Percentiles rank a stretch among this genome's conserved stretches.
phyloP scores from a whole-genome alignment of 768 basidiomycete species.

The Suillus subalutaceus region DNA sequence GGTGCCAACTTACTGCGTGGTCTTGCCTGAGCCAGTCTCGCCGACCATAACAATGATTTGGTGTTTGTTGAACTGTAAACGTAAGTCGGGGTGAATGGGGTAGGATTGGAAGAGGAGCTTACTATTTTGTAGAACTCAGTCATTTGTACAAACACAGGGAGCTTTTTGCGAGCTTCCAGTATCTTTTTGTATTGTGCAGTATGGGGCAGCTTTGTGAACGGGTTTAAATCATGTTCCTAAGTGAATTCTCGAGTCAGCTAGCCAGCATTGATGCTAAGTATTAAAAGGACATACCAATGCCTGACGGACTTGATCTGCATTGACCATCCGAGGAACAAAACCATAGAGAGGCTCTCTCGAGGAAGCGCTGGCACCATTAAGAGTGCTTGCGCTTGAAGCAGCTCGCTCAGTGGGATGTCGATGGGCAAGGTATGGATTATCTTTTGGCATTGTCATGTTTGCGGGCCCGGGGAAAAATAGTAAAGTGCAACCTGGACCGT shows the following conservation, averaged over 20 bases:
- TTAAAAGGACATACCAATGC: constrained; percentile 60
- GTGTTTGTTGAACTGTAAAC: constrained; percentile 37
- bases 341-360: constrained; percentile 70
- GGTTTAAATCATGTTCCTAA: constrained; percentile 81
- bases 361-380: constrained; percentile 16
- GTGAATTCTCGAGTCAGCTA: background rate
- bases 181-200: constrained; percentile 85
- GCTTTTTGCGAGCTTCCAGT: constrained; percentile 78
- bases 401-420: constrained; percentile 32
- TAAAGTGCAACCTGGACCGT: background rate
- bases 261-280: background rate
- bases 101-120: constrained; percentile 36
- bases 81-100: background rate
- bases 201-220: constrained; percentile 84
- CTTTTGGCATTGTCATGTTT: constrained; percentile 17
- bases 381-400: background rate
- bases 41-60: constrained; percentile 92
- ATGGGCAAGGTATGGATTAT: constrained; percentile 62
- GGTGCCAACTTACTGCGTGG: constrained; percentile 74
- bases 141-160: constrained; percentile 94
- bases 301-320: constrained; percentile 61
- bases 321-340: constrained; percentile 72
- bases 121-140: constrained; percentile 89
- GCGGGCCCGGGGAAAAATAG: background rate
- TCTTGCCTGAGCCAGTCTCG: constrained; percentile 96